phyloP scores from a whole-genome alignment of 768 basidiomycete genomes.

The Kwoniella sp. region DNA sequence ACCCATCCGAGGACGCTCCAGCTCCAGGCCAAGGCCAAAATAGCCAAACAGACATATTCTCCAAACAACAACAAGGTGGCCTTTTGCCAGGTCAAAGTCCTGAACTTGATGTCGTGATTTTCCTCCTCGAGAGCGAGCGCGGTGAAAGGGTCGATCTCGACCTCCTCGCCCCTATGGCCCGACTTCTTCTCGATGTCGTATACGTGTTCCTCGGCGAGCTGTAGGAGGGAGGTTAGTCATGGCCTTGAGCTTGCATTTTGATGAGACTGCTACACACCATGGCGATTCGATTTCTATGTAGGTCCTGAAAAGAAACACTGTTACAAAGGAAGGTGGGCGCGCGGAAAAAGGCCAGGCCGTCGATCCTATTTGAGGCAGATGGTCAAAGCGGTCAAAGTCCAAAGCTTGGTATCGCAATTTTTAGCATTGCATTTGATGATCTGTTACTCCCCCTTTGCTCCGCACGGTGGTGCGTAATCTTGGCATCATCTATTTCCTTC shows the following conservation, averaged over 20 bases:
- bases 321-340: not conserved
- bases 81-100: conserved; percentile 49
- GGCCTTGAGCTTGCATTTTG: too few relatives aligned
- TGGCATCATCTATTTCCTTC: not conserved
- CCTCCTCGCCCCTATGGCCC: conserved; percentile 9
- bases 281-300: not conserved
- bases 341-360: not conserved
- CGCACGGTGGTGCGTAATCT: not conserved
- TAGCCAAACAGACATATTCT: conserved; percentile 51
- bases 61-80: conserved; percentile 45
- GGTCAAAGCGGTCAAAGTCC: not conserved
- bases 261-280: not conserved
- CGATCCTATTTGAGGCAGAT: not conserved
- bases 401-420: conserved; percentile 2
- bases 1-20: conserved; percentile 50
- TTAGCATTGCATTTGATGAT: not conserved
- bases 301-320: not conserved
- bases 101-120: conserved; percentile 44
- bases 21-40: conserved; percentile 47
- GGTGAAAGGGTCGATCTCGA: conserved; percentile 40
- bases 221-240: not conserved
- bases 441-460: conserved; percentile 2
- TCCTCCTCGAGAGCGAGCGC: conserved; percentile 38
- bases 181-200: conserved; percentile 7
- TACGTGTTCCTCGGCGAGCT: conserved; percentile 17